Percentiles rank a stretch among this genome's conserved stretches.
phyloP scores from a whole-genome alignment of 2,329 filamentous ascomycete species.

The Fusarium sublunatum region DNA sequence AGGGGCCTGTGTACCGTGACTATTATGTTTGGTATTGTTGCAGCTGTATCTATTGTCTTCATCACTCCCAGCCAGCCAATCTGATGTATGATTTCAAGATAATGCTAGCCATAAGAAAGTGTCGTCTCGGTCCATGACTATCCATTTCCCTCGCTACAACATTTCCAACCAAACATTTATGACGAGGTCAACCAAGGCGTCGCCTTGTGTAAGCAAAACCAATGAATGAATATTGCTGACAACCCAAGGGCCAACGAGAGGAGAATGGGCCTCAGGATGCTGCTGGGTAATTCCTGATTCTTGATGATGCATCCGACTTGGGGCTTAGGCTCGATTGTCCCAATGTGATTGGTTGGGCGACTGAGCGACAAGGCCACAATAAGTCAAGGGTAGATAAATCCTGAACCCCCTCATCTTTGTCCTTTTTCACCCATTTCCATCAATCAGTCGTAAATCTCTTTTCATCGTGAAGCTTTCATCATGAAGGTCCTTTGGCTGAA shows the following conservation, averaged over 20 bases:
- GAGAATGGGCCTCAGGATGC: conserved; percentile 9
- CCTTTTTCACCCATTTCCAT: conserved; percentile 2
- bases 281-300: neutral
- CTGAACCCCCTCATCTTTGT: conserved; percentile 13
- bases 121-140: neutral
- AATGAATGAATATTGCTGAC: conserved; percentile 7
- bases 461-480: neutral
- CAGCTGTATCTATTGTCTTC: neutral
- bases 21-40: conserved; percentile 6
- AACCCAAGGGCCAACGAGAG: neutral
- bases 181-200: neutral
- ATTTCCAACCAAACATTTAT: neutral
- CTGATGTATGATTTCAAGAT: neutral
- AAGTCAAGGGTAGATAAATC: conserved; percentile 18
- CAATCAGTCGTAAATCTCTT: neutral
- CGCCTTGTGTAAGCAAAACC: neutral
- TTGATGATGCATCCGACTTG: neutral
- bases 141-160: neutral
- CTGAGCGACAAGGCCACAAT: neutral
- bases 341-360: conserved; percentile 23
- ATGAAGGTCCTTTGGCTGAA: neutral
- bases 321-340: conserved; percentile 2
- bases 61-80: neutral
- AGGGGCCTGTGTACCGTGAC: neutral
- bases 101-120: neutral